These are phyloP conservation scores for Serendipita vermifera DNA, from an alignment of 768 basidiomycete genomes.

Conservation along the genomic window DNA sequence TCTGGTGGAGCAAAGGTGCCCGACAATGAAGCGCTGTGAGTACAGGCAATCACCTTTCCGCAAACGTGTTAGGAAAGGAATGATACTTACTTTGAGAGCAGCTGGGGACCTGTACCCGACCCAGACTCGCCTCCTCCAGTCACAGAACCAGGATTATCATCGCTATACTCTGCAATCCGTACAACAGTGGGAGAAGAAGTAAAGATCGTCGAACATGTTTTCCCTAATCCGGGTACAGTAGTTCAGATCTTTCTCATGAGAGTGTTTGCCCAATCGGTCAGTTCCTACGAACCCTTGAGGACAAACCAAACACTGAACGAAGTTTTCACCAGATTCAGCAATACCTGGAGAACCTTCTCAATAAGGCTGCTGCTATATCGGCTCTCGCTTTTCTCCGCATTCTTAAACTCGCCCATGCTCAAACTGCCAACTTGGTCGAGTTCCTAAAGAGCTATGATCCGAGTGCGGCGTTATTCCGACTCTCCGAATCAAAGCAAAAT, in stretches of 20 bases:
- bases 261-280: conserved; percentile 92
- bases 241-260: conserved; percentile 98
- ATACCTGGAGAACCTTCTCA: conserved; percentile 82
- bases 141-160: conserved; percentile 62
- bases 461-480: conserved; percentile 31
- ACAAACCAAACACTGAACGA: not conserved
- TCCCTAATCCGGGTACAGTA: conserved; percentile 89
- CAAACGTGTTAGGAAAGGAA: not conserved
- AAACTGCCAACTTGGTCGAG: conserved; percentile 67
- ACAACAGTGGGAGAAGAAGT: conserved; percentile 88
- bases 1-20: conserved; percentile 65
- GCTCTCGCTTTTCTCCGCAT: conserved; percentile 85
- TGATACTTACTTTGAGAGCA: conserved; percentile 26
- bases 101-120: conserved; percentile 73
- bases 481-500: conserved; percentile 30
- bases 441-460: conserved; percentile 87
- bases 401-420: conserved; percentile 73
- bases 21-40: conserved; percentile 43
- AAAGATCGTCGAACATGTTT: conserved; percentile 96
- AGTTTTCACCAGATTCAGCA: conserved; percentile 66
- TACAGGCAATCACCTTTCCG: conserved; percentile 6
- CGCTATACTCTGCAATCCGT: conserved; percentile 77
- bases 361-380: conserved; percentile 58
- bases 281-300: conserved; percentile 21
- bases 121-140: conserved; percentile 67